Conservation (phyloP, 2,329 filamentous ascomycete genomes). For the Pseudomassariella vexata region DNA sequence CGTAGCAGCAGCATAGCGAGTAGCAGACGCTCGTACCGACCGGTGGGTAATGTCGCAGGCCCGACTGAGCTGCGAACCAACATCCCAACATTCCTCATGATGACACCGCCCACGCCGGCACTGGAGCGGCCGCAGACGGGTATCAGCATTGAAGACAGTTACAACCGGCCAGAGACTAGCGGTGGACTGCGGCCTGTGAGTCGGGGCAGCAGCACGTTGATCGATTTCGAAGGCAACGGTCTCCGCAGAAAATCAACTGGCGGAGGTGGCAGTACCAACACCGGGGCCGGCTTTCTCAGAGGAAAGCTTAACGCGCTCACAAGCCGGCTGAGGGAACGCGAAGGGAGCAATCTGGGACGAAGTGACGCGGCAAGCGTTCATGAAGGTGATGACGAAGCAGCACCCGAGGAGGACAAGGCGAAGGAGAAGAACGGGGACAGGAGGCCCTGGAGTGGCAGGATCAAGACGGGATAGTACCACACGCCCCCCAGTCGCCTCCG, state of each 20-base stretch:
- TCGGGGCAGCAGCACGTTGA: slow-evolving; percentile 10
- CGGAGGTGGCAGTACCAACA: slow-evolving; percentile 9
- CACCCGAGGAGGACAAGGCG: too few species aligned
- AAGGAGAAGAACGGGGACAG: too few species aligned
- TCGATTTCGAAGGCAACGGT: not conserved
- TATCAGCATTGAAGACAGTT: slow-evolving; percentile 16
- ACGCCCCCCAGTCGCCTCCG: too few species aligned
- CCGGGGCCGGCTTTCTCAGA: slow-evolving; percentile 23
- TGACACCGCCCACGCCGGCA: slow-evolving; percentile 22
- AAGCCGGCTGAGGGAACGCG: slow-evolving; percentile 18
- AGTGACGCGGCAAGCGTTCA: not conserved
- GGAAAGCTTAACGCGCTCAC: slow-evolving; percentile 28
- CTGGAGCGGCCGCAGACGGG: slow-evolving; percentile 13
- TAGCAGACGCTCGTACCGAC: slow-evolving; percentile 36
- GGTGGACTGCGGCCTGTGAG: slow-evolving; percentile 14
- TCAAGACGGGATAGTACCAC: too few species aligned
- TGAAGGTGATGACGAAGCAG: not conserved
- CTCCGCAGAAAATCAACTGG: slow-evolving; percentile 18
- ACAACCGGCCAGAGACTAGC: slow-evolving; percentile 19
- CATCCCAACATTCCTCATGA: slow-evolving; percentile 24
- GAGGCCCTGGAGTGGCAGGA: too few species aligned
- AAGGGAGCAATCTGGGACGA: slow-evolving; percentile 2
- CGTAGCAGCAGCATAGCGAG: slow-evolving; percentile 48
- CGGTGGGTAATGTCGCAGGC: slow-evolving; percentile 19
- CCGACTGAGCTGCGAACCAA: slow-evolving; percentile 24